Evolutionary conservation across 225 moss, liverwort and hornwort species (phyloP).

Genomic region (Rhytidiadelphus loreus): DNA sequence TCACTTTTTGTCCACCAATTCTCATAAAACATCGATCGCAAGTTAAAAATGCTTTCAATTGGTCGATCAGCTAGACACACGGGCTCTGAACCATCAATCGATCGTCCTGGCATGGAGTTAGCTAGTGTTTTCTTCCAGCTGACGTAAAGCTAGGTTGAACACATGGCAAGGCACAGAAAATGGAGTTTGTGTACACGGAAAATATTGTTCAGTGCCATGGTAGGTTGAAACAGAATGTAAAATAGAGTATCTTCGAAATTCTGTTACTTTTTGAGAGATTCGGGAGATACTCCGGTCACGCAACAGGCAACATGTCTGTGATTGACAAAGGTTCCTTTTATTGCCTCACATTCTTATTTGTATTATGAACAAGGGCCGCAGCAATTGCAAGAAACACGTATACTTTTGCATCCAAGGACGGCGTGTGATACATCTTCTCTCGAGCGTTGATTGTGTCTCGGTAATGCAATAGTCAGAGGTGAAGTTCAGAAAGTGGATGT

Average conservation of each 20-base stretch:
- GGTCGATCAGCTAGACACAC: too few species aligned
- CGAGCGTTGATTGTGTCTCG: background rate
- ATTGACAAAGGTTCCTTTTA: background rate
- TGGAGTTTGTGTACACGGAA: background rate
- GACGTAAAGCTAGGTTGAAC: background rate
- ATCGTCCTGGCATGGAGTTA: background rate
- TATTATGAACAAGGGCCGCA: background rate
- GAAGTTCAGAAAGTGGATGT: background rate
- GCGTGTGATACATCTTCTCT: background rate
- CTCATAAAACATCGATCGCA: background rate
- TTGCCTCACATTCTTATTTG: too few species aligned
- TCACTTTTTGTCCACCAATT: background rate
- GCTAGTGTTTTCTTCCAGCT: background rate
- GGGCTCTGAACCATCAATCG: background rate
- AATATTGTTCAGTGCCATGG: background rate
- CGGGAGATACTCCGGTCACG: background rate
- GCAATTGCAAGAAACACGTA: background rate
- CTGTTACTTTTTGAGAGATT: background rate
- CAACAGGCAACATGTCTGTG: background rate
- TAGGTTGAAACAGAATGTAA: background rate
- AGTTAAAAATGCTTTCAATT: background rate
- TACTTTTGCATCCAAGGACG: background rate
- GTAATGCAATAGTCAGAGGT: background rate
- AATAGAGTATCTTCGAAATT: background rate
- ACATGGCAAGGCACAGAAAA: background rate